These are phyloP conservation scores for Chlorella sorokiniana DNA, from an alignment of 139 green algal genomes.

Conservation along the genomic window DNA sequence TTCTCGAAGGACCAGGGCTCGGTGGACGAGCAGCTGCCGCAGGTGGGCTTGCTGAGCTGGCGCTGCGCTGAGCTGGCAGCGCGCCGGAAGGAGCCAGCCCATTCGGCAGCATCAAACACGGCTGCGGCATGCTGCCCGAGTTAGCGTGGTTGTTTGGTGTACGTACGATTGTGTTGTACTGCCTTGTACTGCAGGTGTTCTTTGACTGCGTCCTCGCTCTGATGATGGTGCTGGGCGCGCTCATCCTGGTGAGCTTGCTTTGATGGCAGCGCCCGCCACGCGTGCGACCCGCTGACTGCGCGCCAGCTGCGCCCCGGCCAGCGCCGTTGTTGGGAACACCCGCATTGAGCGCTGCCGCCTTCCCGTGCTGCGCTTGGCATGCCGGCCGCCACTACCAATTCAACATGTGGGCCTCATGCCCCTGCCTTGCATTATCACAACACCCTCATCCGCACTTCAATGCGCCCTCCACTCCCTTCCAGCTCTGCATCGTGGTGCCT, in stretches of 20 bases:
- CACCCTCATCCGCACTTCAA: not conserved
- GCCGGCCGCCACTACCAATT: too few species aligned
- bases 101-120: too few species aligned
- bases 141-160: not conserved
- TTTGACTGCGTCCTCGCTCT: slow-evolving; percentile 74
- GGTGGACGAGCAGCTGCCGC: slow-evolving; percentile 79
- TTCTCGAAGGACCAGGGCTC: slow-evolving; percentile 77
- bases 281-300: too few species aligned
- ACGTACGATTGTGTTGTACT: too few species aligned
- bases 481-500: slow-evolving; percentile 69
- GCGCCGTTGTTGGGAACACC: too few species aligned
- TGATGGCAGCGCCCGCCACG: not conserved
- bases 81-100: too few species aligned
- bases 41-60: not conserved
- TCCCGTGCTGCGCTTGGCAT: too few species aligned
- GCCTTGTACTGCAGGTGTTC: slow-evolving; percentile 40
- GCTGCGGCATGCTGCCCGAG: too few species aligned
- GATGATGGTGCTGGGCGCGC: slow-evolving; percentile 57
- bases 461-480: slow-evolving; percentile 26
- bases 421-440: too few species aligned
- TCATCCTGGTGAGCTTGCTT: slow-evolving; percentile 49
- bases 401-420: too few species aligned
- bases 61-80: not conserved
- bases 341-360: not conserved
- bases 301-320: too few species aligned